Evolutionary conservation across 768 basidiomycete species (phyloP), one percentile per base, ranked within the genome.

Genomic region (Tricholoma sp.): DNA sequence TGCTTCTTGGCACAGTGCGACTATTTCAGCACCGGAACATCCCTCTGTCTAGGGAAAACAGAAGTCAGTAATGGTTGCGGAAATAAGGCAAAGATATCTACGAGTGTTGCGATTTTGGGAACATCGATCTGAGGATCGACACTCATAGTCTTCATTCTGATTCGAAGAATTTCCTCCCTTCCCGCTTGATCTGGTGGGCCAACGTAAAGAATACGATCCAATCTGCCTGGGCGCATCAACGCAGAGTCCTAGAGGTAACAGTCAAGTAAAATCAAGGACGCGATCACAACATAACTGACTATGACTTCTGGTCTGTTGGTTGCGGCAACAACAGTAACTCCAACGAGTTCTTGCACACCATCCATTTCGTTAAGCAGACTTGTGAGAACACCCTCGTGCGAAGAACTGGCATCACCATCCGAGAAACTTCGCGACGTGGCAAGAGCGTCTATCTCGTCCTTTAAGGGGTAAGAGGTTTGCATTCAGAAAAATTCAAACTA

Each of bases 361-460:
- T 98, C 97, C 94, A 98, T 98, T 68, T 99, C 97, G 67, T 96
- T 98, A 56, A 99, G 69, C 11, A 99, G 77, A 59, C 86, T 96
- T 1, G 95, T 95, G 7, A 99, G 79, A 11, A 98, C 93, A 7
- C 97, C 94, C 63, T 92, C 89, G 63, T 94, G 89, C 0, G 84
- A 78, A 0, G 81, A 79, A 1, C 75, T 71, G 5, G 74, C 70
- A 41, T 85, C 84, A 2, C 74, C 72, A 14, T 84, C 81, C 46
- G 84, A 82, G 2, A 82, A 79, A 0, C 79, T 77, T 31, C 97
- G 83, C 0, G 92, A 86, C 0, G 85, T 83, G 2, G 91, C 95
- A 1, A 99, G 79, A 0, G 95, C 94, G 66, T 99, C 97, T 53
- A 99, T 91, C 70, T 99, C 97, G 67, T 99, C 97, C 96, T 98